phyloP scores from a whole-genome alignment of 371 early-diverging fungal species.

The Mortierella sp. region DNA sequence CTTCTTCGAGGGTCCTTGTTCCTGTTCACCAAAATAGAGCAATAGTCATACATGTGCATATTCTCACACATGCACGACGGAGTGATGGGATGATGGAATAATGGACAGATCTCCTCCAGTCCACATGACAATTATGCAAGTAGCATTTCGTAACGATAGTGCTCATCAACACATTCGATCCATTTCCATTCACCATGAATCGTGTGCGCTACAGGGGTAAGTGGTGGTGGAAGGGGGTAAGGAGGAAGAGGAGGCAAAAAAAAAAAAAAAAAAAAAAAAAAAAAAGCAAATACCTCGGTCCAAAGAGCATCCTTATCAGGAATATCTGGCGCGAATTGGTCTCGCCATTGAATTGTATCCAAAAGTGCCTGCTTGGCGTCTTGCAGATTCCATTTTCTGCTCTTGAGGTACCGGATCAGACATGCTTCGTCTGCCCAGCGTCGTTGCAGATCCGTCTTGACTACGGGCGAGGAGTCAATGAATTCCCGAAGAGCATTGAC shows the following conservation, averaged over 20 bases:
- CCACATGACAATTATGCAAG: conserved; percentile 5
- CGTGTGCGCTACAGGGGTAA: neutral
- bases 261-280: too few species aligned
- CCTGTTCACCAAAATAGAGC: too few species aligned
- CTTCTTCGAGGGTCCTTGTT: too few species aligned
- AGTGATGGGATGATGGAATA: too few species aligned
- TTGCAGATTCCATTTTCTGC: conserved; percentile 76
- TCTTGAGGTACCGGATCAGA: conserved; percentile 79
- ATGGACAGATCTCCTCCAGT: too few species aligned
- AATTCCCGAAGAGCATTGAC: conserved; percentile 59
- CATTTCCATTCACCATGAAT: too few species aligned
- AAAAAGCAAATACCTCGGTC: conserved; percentile 73
- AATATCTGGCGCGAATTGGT: conserved; percentile 74
- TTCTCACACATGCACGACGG: too few species aligned
- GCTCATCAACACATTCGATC: neutral
- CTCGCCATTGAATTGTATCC: conserved; percentile 81
- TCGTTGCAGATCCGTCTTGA: conserved; percentile 60
- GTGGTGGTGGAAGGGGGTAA: neutral
- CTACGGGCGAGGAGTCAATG: conserved; percentile 59
- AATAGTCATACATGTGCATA: too few species aligned
- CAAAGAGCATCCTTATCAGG: conserved; percentile 79
- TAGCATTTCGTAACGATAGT: conserved; percentile 13
- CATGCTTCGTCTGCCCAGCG: conserved; percentile 67
- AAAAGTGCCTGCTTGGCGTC: conserved; percentile 72
- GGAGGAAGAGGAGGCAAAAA: too few species aligned